Evolutionary conservation across 805 yeast genomes (phyloP), one percentile per base, ranked within the genome.

Genomic region (Nakazawaea wyomingensis): DNA sequence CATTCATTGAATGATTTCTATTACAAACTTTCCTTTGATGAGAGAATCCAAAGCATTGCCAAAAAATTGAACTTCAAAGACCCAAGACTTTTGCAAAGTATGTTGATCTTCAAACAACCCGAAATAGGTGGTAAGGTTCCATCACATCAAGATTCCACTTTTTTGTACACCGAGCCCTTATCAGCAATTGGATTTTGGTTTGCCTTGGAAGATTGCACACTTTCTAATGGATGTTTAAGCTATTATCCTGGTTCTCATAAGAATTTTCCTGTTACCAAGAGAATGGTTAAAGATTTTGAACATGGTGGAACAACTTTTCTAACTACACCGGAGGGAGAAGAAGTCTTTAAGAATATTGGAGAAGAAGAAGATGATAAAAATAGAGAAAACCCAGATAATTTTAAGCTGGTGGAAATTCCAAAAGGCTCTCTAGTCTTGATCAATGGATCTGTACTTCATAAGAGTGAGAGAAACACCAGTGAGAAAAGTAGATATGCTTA

Each of bases 51-150:
- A 33, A 69, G 56, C 0, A 75, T 85, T 33, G 83, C 82, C 10
- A 53, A 59, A 5, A 68, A 72, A 39, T 60, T 85, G 37, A 67
- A 74, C 0, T 78, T 72, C 51, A 50, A 64, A 40, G 88, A 84
- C 47, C 88, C 93, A 1, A 63, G 84, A 18, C 84, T 86, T 1
- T 67, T 85, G 31, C 95, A 85, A 56, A 76, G 85, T 47, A 85
- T 85, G 95, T 62, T 82, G 26, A 82, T 85, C 30, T 80, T 85
- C 61, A 85, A 85, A 55, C 91, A 85, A 54, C 88, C 91, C 0
- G 76, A 74, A 41, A 78, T 78, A 33, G 84, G 84, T 4, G 82
- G 80, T 3, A 80, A 77, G 30, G 95, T 85, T 1, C 91, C 91
- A 3, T 66, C 84, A 1, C 95, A 85, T 53, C 84, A 81, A 42